Base-by-base conservation (phyloP, 129 eudicot genomes). In the Daucus carota region DNA sequence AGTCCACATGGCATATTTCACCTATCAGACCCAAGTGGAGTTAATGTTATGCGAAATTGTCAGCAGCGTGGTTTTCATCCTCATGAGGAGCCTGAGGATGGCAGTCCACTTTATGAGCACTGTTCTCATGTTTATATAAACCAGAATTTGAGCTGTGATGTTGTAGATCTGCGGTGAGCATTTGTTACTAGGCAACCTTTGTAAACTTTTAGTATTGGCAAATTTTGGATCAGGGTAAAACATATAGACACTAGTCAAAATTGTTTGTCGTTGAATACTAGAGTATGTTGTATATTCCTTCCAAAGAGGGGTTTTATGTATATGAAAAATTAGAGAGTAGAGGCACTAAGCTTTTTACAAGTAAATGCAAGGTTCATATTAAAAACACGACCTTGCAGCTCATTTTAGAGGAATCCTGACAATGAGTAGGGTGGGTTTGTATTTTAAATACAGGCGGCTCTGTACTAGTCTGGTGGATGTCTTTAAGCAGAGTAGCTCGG, bases 1-100 rank as follows among this genome's bases (percentile, higher is more conserved):
- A 95, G 97, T 75, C 99, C 97, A 6, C 99, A 91, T 76, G 99
- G 99, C 72, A 95, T 95, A 78, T 95, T 95, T 78, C 99, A 95
- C 83, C 87, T 95, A 41, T 95, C 97, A 14, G 99, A 95, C 66
- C 99, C 99, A 32, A 84, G 89, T 71, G 99, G 99, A n/a, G 89
- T 95, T 26, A 80, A 87, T 45, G 86, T 92, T 22, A 95, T 95
- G 65, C 88, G 97, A 46, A 92, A 89, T 47, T 95, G 99, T 72
- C 88, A 89, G 48, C 88, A 91, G 71, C 96, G 99, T 46, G 95
- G 97, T 29, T 95, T 95, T 84, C 97, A 95, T 90, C 99, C 99
- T 44, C 99, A 95, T 2, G 99, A 95, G 69, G 99, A 95, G 71
- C 94, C 97, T 8, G 92, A 90, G 36, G 97, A 95, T 32, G 99